phyloP scores from a whole-genome alignment of 371 early-diverging fungal genomes.

The Mortierella sp. region DNA sequence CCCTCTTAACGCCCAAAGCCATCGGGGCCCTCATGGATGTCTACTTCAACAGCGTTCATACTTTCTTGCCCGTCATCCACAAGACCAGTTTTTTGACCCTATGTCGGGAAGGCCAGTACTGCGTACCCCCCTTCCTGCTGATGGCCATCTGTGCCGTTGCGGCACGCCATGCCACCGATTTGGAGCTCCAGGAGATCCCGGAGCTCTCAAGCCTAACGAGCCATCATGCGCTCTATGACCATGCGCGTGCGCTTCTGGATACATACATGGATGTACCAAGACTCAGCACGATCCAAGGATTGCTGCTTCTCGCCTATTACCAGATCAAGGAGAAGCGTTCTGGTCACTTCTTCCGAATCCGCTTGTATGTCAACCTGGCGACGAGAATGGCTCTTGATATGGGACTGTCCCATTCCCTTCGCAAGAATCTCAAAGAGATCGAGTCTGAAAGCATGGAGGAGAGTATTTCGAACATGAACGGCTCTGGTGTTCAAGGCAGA shows the following conservation, averaged over 20 bases:
- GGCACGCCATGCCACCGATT: conserved; percentile 51
- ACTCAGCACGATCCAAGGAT: conserved; percentile 70
- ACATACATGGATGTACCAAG: conserved; percentile 67
- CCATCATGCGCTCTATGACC: conserved; percentile 51
- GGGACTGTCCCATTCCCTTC: conserved; percentile 28
- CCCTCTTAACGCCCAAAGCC: conserved; percentile 41
- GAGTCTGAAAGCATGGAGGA: conserved; percentile 21
- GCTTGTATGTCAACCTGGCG: conserved; percentile 48
- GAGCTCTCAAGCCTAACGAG: conserved; percentile 40
- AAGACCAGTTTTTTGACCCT: conserved; percentile 49
- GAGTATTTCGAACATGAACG: conserved; percentile 9
- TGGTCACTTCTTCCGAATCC: conserved; percentile 52
- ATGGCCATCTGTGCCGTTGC: conserved; percentile 55
- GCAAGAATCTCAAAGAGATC: conserved; percentile 22
- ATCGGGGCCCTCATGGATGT: conserved; percentile 47
- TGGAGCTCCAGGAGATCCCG: conserved; percentile 47
- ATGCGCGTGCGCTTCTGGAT: conserved; percentile 59
- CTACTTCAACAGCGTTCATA: conserved; percentile 55
- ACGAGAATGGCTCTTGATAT: conserved; percentile 50
- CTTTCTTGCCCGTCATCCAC: conserved; percentile 53
- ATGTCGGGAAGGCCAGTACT: conserved; percentile 38
- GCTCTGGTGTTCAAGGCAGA: not conserved
- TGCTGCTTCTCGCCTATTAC: conserved; percentile 62
- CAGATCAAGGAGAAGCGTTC: conserved; percentile 66
- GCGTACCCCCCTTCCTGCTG: conserved; percentile 48